Percentiles rank a stretch among this genome's conserved stretches.
Conservation (phyloP, 2,329 filamentous ascomycete species). For the Scytalidium sp. region DNA sequence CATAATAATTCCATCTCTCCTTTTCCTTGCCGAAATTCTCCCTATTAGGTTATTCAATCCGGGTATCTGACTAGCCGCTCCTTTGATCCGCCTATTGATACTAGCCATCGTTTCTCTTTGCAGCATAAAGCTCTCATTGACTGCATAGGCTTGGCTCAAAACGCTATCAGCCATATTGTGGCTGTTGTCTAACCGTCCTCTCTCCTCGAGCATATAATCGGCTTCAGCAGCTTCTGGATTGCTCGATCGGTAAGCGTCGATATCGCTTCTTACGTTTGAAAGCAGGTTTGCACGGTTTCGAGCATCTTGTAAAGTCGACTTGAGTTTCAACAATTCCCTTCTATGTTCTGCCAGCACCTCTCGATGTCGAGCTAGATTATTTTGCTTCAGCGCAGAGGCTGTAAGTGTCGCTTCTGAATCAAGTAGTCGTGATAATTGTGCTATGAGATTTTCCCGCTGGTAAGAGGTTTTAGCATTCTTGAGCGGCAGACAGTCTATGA, state of each 20-base stretch:
- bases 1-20: conserved; percentile 91
- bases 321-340: conserved; percentile 75
- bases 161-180: conserved; percentile 88
- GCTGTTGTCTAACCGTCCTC: conserved; percentile 80
- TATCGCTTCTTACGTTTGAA: conserved; percentile 86
- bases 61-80: conserved; percentile 86
- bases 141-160: conserved; percentile 91
- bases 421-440: conserved; percentile 81
- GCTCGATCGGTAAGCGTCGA: conserved; percentile 78
- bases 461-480: conserved; percentile 11
- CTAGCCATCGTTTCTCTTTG: conserved; percentile 86
- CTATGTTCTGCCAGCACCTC: conserved; percentile 87
- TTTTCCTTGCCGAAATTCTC: conserved; percentile 91
- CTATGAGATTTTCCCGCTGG: conserved; percentile 78
- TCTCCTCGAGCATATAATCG: conserved; percentile 96
- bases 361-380: conserved; percentile 87
- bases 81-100: conserved; percentile 87
- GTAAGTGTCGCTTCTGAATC: conserved; percentile 87
- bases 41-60: conserved; percentile 90
- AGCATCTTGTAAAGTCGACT: conserved; percentile 68
- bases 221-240: conserved; percentile 84
- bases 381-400: conserved; percentile 93
- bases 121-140: conserved; percentile 84
- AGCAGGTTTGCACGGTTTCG: conserved; percentile 88
- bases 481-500: not conserved